Evolutionary conservation across 179 eudicot species (phyloP), one percentile per base, ranked within the genome.

Genomic region (Vitellaria paradoxa): DNA sequence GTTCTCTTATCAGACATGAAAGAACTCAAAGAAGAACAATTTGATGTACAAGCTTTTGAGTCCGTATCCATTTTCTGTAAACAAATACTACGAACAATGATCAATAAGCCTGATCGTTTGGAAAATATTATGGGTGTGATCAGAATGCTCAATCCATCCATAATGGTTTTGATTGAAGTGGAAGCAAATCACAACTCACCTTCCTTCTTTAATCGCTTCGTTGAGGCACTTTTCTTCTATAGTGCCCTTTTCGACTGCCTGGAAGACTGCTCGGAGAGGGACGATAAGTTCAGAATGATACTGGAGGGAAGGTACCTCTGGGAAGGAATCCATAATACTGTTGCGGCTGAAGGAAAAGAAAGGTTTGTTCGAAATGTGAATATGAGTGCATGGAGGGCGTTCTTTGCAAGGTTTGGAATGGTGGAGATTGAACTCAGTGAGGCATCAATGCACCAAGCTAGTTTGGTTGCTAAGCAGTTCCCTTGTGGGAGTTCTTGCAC

Each of bases 171-270:
- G 30, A 18, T 45, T 13, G 79, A 77, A 72, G 37, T 72, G 1
- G 75, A 72, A 72, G 75, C 75, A 17, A 80, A 68, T n/a, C 82
- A 74, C 18, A 80, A 80, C 30, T 80, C 82, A 3, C 78, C 82
- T 17, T 80, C 79, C 14, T 80, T 80, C 42, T 71, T 80, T 21
- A 80, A 80, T 42, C 74, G 82, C 21, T 75, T 80, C 68, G 75
- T 42, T 0, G 79, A 80, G 20, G 70, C 82, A 8, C 79, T 80
- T 13, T 80, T 80, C 82, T 80, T 60, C 64, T 67, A 59, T 59
- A 30, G 78, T 69, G 82, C 75, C 7, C 70, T 40, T 40, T 80
- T 80, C 42, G 79, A 80, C 14, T 80, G 79, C 74, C 42, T 75
- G 12, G 79, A 75, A 42, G 74, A 62, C 61, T 69, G 78, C 56